phyloP scores from a whole-genome alignment of 2,329 filamentous ascomycete genomes.

The Aspergillus alliaceus region DNA sequence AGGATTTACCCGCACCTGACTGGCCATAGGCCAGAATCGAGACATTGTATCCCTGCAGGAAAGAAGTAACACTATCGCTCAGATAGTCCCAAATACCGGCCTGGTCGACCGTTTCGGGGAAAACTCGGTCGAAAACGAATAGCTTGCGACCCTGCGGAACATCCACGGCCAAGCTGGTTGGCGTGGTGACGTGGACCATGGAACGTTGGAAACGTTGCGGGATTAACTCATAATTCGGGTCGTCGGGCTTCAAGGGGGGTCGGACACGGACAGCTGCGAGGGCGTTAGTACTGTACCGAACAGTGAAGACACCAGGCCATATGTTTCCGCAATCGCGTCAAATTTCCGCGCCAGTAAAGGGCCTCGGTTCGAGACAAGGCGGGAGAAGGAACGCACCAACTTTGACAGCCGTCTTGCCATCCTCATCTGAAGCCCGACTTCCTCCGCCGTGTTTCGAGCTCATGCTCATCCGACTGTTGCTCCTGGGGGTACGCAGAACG shows the following conservation, averaged over 20 bases:
- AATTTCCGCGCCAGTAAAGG: background rate
- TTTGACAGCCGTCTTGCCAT: constrained; percentile 88
- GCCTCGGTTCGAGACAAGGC: background rate
- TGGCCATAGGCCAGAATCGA: constrained; percentile 96
- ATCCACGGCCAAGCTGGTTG: constrained; percentile 84
- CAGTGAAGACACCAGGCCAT: background rate
- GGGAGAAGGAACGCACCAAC: constrained; percentile 68
- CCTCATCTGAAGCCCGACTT: constrained; percentile 85
- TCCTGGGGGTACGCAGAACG: constrained; percentile 74
- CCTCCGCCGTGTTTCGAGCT: constrained; percentile 69
- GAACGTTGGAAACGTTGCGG: constrained; percentile 92
- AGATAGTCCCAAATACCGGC: constrained; percentile 94
- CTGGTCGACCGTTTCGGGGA: constrained; percentile 77
- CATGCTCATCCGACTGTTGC: constrained; percentile 82
- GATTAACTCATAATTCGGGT: constrained; percentile 92
- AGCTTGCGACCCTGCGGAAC: constrained; percentile 89
- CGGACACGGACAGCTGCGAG: constrained; percentile 82
- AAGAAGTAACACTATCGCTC: constrained; percentile 82
- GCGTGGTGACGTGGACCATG: constrained; percentile 84
- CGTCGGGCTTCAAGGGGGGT: constrained; percentile 75
- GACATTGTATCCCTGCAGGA: constrained; percentile 96
- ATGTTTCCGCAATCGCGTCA: constrained; percentile 5
- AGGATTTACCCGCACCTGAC: constrained; percentile 96
- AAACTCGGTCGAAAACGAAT: constrained; percentile 96
- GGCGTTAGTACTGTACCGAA: constrained; percentile 14